Evolutionary conservation across 495 filamentous ascomycete genomes (phyloP).

Genomic region (Penicillium herquei): DNA sequence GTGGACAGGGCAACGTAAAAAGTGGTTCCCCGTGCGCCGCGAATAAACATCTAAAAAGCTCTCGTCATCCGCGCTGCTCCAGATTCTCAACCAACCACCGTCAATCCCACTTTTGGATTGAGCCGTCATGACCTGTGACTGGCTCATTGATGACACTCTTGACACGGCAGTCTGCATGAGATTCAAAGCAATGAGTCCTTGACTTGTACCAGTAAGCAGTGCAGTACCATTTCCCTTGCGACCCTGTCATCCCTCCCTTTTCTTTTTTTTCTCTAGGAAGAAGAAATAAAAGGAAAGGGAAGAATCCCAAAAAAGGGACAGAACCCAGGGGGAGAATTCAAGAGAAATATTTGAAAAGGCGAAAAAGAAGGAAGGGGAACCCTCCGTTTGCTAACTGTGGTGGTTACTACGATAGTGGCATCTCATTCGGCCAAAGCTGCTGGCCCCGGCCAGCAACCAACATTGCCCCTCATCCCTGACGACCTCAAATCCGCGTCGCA

Average conservation of each 20-base stretch:
- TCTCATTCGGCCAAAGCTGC: slow-evolving; percentile 40
- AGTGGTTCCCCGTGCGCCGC: slow-evolving; percentile 17
- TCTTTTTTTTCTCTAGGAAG: background rate
- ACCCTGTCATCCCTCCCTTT: slow-evolving; percentile 2
- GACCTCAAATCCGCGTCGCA: slow-evolving; percentile 41
- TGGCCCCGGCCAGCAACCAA: slow-evolving; percentile 41
- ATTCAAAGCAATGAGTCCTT: slow-evolving; percentile 20
- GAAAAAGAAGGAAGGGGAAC: background rate
- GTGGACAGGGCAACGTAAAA: background rate
- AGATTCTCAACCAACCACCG: slow-evolving; percentile 8
- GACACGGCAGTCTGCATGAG: slow-evolving; percentile 20
- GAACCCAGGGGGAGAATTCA: background rate
- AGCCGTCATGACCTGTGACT: slow-evolving; percentile 14
- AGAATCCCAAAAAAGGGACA: background rate
- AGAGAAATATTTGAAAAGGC: background rate
- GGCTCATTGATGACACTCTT: slow-evolving; percentile 16
- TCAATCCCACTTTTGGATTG: slow-evolving; percentile 10
- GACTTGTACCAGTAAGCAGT: slow-evolving; percentile 19
- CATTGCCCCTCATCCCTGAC: slow-evolving; percentile 47
- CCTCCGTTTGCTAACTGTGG: slow-evolving; percentile 5
- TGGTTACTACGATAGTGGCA: slow-evolving; percentile 28
- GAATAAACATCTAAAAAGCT: slow-evolving; percentile 21
- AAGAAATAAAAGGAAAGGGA: background rate
- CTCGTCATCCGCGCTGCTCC: slow-evolving; percentile 13
- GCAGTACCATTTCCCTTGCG: slow-evolving; percentile 10